Evolutionary conservation across 352 stramenopile species (phyloP).

Genomic region (Phytophthora cryptogea): DNA sequence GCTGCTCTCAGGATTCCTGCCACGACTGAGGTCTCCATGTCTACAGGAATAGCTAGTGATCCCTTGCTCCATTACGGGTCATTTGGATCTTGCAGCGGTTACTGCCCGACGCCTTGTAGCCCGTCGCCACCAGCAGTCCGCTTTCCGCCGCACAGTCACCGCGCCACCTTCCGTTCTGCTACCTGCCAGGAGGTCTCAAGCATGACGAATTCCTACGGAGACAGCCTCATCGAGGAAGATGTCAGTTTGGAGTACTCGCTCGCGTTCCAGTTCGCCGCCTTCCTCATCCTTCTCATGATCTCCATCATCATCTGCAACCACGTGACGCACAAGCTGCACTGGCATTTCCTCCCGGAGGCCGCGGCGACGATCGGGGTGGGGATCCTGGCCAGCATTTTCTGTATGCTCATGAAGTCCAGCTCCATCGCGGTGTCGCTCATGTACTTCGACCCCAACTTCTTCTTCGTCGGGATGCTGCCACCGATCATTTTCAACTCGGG

Average conservation of each 20-base stretch:
- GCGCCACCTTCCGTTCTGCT: not conserved
- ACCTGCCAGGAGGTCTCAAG: not conserved
- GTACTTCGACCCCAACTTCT: slow-evolving; percentile 92
- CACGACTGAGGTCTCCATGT: not conserved
- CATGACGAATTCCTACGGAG: slow-evolving; percentile 24
- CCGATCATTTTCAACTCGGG: slow-evolving; percentile 96
- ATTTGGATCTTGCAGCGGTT: slow-evolving; percentile 8
- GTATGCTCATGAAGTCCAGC: slow-evolving; percentile 62
- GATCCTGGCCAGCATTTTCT: slow-evolving; percentile 60
- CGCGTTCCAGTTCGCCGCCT: slow-evolving; percentile 77
- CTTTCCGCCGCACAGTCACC: slow-evolving; percentile 6
- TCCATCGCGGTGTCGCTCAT: slow-evolving; percentile 74
- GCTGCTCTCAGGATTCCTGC: not conserved
- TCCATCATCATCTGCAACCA: slow-evolving; percentile 84
- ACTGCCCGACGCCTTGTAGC: slow-evolving; percentile 8
- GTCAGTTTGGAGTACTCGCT: slow-evolving; percentile 81
- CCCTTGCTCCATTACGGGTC: not conserved
- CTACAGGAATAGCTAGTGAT: slow-evolving; percentile 15
- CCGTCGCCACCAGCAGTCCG: slow-evolving; percentile 13
- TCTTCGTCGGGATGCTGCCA: slow-evolving; percentile 93
- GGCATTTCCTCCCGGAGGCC: slow-evolving; percentile 77
- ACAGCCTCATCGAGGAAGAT: slow-evolving; percentile 36
- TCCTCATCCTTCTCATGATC: slow-evolving; percentile 76
- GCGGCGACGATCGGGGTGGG: slow-evolving; percentile 69
- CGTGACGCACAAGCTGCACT: slow-evolving; percentile 71